Base-by-base conservation (phyloP, 2,329 filamentous ascomycete genomes). In the Ophiostoma tasmaniense region DNA sequence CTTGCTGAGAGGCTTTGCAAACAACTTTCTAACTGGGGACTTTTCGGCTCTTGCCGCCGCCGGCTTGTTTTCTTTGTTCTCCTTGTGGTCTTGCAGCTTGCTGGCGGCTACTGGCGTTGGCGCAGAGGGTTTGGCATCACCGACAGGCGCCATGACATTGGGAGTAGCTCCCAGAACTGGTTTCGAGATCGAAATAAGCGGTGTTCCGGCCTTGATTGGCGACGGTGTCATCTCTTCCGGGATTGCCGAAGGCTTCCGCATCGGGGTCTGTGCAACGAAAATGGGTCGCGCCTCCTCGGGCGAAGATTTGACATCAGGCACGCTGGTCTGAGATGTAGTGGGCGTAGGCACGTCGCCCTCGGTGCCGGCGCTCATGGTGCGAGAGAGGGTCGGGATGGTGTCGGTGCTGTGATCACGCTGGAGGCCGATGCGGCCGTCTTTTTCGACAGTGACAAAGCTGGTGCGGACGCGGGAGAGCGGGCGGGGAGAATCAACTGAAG, bases 381-480 rank as follows among this genome's bases (percentile, higher is more conserved):
- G 75, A 22, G 76, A 77, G 4, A 76, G 75, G 8, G 77, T 78
- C 6, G 77, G 75, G 55, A 74, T 75, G 0, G 81, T 82, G 33
- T 83, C 81, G 55, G 77, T 75, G 72, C 81, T 83, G 30, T 75
- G 76, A 59, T 82, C 79, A 70, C 80, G 77, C 74, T 79, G 81
- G 37, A 87, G 77, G 64, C 85, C 85, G 73, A 87, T 79, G 62
- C 83, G 80, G 68, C 85, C 85, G 78, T 87, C 84, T 71, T 87
- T 87, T 75, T 92, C 89, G 64, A 93, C 84, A 22, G 89, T 86
- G 67, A 93, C 85, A 76, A 93, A 93, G 76, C 82, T 91, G 50
- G 90, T 90, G 73, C 90, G 85, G 61, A 93, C 87, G 78, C 90
- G 91, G 71, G 90, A 91, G 55, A 92, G 83, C 30, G 88, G 90